Base-by-base conservation (phyloP, 1,139 yeast species). In the Protomyces lactucae-debilis region DNA sequence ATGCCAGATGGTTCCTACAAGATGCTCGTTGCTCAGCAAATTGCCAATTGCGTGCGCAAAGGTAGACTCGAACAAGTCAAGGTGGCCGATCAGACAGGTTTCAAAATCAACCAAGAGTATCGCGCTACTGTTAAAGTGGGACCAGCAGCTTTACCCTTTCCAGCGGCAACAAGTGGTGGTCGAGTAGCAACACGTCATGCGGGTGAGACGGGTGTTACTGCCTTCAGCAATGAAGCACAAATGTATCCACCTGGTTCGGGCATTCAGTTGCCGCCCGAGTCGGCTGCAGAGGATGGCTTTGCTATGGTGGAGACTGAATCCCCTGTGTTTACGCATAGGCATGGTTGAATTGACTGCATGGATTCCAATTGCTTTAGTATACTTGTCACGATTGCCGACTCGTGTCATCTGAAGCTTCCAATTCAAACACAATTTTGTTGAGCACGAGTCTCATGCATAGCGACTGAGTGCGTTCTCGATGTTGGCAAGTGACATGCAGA, bases 271-370 rank as follows among this genome's bases (percentile, higher is more conserved):
- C 63, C 63, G 18, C 52, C 63, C 32, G 57, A 59, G 32, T 21
- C 52, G 16, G 46, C 57, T 12, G 46, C n/a, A 9, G 39, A 21
- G 16, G 63, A 59, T 52, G 63, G 63, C 8, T 59, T 59, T 21
- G 35, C 18, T 16, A 59, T 59, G 63, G 40, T 40, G 21, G 63
- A 59, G 35, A 59, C 63, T 2, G 63, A 59, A 5, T 52, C 57
- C 16, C 63, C 63, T 12, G 57, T 52, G 10, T 59, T 59, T 35
- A 35, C 32, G 37, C 63, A 59, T 45, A 37, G 43, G 43, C 43
- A 28, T 28, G 32, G 32, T 28, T 28, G 32, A 28, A 28, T 28
- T 28, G 32, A 28, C 2, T 28, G 8, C 32, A 28, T 28, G 32
- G 32, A 5, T 28, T 28, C 8, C 32, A 28, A 28, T 28, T 28